phyloP scores from a whole-genome alignment of 257 asterid species.

The Mitragyna speciosa region DNA sequence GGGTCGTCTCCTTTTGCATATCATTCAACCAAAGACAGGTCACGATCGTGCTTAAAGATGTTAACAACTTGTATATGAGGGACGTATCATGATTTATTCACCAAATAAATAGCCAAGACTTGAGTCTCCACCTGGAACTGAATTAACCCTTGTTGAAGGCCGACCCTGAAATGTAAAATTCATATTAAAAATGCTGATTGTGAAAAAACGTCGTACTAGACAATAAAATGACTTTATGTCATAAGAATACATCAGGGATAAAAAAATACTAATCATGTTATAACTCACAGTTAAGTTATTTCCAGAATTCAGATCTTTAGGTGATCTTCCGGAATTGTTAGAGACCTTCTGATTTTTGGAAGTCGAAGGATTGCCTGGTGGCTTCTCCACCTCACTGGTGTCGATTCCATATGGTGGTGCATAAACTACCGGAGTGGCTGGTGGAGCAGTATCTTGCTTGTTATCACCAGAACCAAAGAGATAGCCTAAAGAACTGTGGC shows the following conservation, averaged over 20 bases:
- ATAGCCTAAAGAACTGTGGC: conserved; percentile 62
- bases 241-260: not conserved
- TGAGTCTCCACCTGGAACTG: conserved; percentile 63
- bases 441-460: conserved; percentile 27
- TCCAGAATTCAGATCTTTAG: conserved; percentile 43
- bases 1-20: not conserved
- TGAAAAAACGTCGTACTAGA: too few species aligned
- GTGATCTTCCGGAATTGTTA: conserved; percentile 18
- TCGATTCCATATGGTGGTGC: conserved; percentile 58
- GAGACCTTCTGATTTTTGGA: conserved; percentile 21
- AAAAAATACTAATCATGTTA: not conserved
- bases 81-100: conserved; percentile 36
- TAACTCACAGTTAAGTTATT: conserved; percentile 43
- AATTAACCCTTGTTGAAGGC: conserved; percentile 59
- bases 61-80: not conserved
- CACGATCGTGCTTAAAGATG: not conserved
- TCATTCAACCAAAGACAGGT: not conserved
- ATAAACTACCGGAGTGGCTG: conserved; percentile 30
- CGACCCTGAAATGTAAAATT: conserved; percentile 33
- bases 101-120: conserved; percentile 62
- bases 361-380: conserved; percentile 23
- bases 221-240: not conserved
- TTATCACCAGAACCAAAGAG: conserved; percentile 55
- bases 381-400: conserved; percentile 18
- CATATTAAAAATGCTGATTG: not conserved